These are phyloP conservation scores for Aspergillus novoparasiticus DNA, from an alignment of 2,329 filamentous ascomycete species.

Conservation along the genomic window DNA sequence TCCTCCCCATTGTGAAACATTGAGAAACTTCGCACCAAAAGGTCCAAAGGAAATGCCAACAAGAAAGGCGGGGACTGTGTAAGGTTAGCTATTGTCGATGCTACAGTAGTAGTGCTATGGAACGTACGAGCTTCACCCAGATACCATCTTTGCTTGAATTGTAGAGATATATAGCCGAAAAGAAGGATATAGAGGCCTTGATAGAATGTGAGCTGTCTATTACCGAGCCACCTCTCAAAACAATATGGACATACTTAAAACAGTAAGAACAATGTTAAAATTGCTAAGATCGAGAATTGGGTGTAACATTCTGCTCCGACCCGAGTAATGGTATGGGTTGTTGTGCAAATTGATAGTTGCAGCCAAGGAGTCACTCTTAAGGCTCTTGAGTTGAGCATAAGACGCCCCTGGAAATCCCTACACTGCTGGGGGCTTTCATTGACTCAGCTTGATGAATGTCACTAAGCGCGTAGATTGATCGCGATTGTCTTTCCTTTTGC, in stretches of 20 bases:
- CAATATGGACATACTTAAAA: constrained; percentile 30
- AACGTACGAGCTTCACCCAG: constrained; percentile 43
- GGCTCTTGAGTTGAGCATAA: not conserved
- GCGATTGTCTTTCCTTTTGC: not conserved
- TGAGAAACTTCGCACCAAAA: constrained; percentile 56
- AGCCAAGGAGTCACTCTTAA: not conserved
- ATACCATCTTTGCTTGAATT: constrained; percentile 43
- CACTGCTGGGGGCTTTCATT: not conserved
- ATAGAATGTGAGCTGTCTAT: constrained; percentile 9
- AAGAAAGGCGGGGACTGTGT: constrained; percentile 56
- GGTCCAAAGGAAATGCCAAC: constrained; percentile 60
- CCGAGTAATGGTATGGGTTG: not conserved
- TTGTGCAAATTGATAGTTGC: not conserved
- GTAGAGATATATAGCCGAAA: constrained; percentile 38
- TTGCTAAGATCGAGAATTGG: constrained; percentile 38
- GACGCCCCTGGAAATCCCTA: not conserved
- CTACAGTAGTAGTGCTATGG: not conserved
- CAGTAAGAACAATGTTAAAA: constrained; percentile 37
- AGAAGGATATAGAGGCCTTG: constrained; percentile 37
- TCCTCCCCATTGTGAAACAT: constrained; percentile 44
- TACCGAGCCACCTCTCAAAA: not conserved
- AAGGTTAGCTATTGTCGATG: constrained; percentile 5
- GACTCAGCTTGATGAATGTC: not conserved
- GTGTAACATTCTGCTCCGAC: constrained; percentile 33
- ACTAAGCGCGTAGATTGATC: not conserved